Conservation (phyloP, 176 grass and related monocot species). For the bread wheat (Triticum aestivum) region IWGSC_CS_RefSeq_v2.1 NC_057814.1:335479445-335479944, state of each 20-base stretch:
- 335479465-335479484: background rate
- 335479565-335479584: background rate
- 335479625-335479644: background rate
- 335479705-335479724: background rate
- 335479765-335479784: too few relatives aligned
- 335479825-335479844: background rate
- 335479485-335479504: background rate
- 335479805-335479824: background rate
- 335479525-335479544: background rate
- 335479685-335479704: slow-evolving; percentile 11
- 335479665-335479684: background rate
- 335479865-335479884: background rate
- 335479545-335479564: slow-evolving; percentile 1
- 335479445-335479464: slow-evolving; percentile 6
- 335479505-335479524: slow-evolving; percentile 1
- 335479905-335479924: background rate
- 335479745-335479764: too few relatives aligned
- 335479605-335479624: slow-evolving; percentile 2
- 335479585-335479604: background rate
- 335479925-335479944: background rate
- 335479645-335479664: background rate
- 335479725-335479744: too few relatives aligned
- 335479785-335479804: too few relatives aligned
- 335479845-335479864: background rate
- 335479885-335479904: background rate